Conservation (phyloP, 495 filamentous ascomycete genomes). For the Penicilliopsis zonata region DNA sequence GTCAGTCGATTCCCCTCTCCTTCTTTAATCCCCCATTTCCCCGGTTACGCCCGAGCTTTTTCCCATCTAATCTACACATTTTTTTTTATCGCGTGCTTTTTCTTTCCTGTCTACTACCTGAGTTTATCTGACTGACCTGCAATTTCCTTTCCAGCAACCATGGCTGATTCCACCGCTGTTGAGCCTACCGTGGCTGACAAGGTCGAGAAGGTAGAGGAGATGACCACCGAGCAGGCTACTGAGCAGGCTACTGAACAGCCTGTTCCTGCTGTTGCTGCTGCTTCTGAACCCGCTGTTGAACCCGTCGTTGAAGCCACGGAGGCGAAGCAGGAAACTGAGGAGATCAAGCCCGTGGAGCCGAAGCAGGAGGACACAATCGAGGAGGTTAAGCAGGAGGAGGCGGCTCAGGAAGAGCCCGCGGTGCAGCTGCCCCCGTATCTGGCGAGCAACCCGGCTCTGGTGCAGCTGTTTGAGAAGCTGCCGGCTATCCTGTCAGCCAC, state of each 20-base stretch:
- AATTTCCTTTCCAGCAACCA: slow-evolving; percentile 5
- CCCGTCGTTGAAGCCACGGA: slow-evolving; percentile 2
- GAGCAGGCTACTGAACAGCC: slow-evolving; percentile 6
- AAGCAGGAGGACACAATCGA: slow-evolving; percentile 15
- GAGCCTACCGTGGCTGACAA: slow-evolving; percentile 4
- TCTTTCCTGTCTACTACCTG: too few species aligned
- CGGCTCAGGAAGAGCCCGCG: slow-evolving; percentile 4
- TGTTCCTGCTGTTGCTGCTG: slow-evolving; percentile 3
- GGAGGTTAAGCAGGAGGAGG: slow-evolving; percentile 8
- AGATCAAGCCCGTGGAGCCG: slow-evolving; percentile 1
- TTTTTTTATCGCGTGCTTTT: too few species aligned
- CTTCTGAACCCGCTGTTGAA: slow-evolving; percentile 1
- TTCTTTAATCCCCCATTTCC: too few species aligned
- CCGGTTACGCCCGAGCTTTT: too few species aligned
- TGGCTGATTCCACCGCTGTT: not conserved
- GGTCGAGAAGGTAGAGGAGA: slow-evolving; percentile 3
- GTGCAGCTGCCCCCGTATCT: slow-evolving; percentile 24
- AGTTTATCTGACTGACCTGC: too few species aligned
- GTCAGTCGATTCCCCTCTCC: too few species aligned
- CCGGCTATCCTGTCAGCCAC: slow-evolving; percentile 33
- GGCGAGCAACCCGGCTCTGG: slow-evolving; percentile 22
- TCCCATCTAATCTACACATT: too few species aligned
- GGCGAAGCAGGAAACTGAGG: slow-evolving; percentile 7
- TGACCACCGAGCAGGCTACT: slow-evolving; percentile 2
- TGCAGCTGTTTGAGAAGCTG: slow-evolving; percentile 26